Base-by-base conservation (phyloP, 2,329 filamentous ascomycete species). In the Trichoderma sp. region DNA sequence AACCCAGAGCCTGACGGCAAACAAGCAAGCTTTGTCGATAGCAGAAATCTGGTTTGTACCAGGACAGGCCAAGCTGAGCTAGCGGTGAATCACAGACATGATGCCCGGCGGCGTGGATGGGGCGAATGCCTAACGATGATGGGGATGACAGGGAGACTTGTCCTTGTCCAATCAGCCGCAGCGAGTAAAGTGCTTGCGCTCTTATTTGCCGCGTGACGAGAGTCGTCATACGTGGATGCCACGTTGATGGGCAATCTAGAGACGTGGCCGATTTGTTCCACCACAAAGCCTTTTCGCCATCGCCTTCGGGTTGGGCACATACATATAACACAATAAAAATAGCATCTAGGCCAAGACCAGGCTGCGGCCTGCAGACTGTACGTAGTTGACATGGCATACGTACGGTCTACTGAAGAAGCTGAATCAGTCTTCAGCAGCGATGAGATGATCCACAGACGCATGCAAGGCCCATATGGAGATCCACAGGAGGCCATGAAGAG, bases 71-170 rank as follows among this genome's bases (percentile, higher is more conserved):
- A 22, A 48, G n/a, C 12, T 59, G 4, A 27, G 48, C 35, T 27
- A 22, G 52, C 52, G 50, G 59, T 68, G 67, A 68, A 64, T 68
- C 67, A 68, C 39, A 2, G 29, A 39, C n/a, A 6, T 4, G 6
- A 10, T 15, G 19, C 7, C 19, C 25, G 27, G 61, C 25, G 25
- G 27, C 35, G 35, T 42, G 35, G 35, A 32, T 37, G 45, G 34
- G 25, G 5, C 10, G 45, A 29, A 45, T 64, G 50, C 50, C 34
- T 27, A 56, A 42, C 50, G 22, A 13, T 15, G 35, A 15, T 4
- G n/a, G 17, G 29, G 61, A 45, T 64, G 48, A 56, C 48, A 64
- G 60, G 50, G 50, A 57, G 52, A 34, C 32, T 27, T 27, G 12
- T 12, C 27, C 12, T 9, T 42, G 27, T 22, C 58, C 58, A 61